Conservation (phyloP, 1,284 basidiomycete genomes). For the Trichosporon faecale region DNA sequence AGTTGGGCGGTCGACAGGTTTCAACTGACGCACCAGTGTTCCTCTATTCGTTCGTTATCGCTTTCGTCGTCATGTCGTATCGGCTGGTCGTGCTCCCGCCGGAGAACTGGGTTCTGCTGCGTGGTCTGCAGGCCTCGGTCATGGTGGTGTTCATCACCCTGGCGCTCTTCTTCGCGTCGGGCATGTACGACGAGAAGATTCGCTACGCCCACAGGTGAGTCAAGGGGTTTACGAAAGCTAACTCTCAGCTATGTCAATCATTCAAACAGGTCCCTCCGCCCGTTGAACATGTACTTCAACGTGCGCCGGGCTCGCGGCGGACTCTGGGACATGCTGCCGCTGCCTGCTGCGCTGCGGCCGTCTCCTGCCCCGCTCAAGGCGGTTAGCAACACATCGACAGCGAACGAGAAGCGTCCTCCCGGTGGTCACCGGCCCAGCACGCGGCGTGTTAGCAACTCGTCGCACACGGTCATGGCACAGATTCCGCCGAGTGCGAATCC, state of each 20-base stretch:
- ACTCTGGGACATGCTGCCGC: constrained; percentile 61
- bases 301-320: constrained; percentile 63
- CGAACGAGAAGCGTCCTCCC: constrained; percentile 31
- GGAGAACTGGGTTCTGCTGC: constrained; percentile 32
- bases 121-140: constrained; percentile 62
- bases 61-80: constrained; percentile 33
- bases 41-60: constrained; percentile 40
- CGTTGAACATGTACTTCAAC: constrained; percentile 96
- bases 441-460: constrained; percentile 20
- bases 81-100: constrained; percentile 36
- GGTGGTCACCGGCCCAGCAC: constrained; percentile 29
- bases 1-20: neutral
- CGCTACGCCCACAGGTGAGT: constrained; percentile 88
- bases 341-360: constrained; percentile 64
- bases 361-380: constrained; percentile 45
- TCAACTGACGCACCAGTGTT: constrained; percentile 36
- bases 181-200: constrained; percentile 95
- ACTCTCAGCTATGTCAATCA: constrained; percentile 83
- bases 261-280: constrained; percentile 84
- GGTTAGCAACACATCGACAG: constrained; percentile 24
- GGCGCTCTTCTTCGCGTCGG: constrained; percentile 91
- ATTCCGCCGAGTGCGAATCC: constrained; percentile 88
- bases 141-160: constrained; percentile 85
- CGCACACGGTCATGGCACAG: constrained; percentile 62
- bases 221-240: neutral